Evolutionary conservation across 208 protist species (phyloP), one percentile per base, ranked within the genome.

Genomic region (Entamoeba invadens): DNA sequence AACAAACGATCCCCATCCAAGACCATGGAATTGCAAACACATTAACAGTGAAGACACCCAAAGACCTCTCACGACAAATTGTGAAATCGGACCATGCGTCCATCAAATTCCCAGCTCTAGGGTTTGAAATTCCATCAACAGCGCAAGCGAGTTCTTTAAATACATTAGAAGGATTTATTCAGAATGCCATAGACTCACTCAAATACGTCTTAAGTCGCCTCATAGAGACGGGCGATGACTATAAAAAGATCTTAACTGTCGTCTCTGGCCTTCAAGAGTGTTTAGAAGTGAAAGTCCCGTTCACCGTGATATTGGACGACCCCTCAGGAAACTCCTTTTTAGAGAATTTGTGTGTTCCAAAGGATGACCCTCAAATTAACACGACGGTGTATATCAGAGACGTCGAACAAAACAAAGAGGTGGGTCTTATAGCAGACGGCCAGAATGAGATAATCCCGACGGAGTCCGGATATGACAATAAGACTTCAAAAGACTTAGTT

Each of bases 51-150:
- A 42, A 35, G n/a, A 31, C 21, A 18, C 1, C 6, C 0, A 38
- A 31, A 91, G 98, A 98, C 95, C 94, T 98, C 93, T 95, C 98
- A 91, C 96, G 97, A 21, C 97, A 98, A 94, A 96, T 98, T 45
- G 97, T 98, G 25, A 98, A 98, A 94, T 98, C 97, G 38, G 97
- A 98, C 94, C 97, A 96, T 91, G 97, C 97, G 45, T 97, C 96
- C 18, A 93, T 98, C 25, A 95, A 92, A 1, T 97, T 98, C 93
- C 98, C 97, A 12, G 96, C 98, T 96, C 87, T 98, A 91, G 95
- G 98, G 93, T 96, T 98, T 77, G 97, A 98, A 96, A 98, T 98
- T 31, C 97, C 98, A 25, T 95, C 97, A 0, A 95, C 38, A 25
- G 95, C 94, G 31, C 94, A 96, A 77, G 93, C 93, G 4, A 97